Conservation (phyloP, 225 moss, liverwort and hornwort species). For the Anthoceros angustus region DNA sequence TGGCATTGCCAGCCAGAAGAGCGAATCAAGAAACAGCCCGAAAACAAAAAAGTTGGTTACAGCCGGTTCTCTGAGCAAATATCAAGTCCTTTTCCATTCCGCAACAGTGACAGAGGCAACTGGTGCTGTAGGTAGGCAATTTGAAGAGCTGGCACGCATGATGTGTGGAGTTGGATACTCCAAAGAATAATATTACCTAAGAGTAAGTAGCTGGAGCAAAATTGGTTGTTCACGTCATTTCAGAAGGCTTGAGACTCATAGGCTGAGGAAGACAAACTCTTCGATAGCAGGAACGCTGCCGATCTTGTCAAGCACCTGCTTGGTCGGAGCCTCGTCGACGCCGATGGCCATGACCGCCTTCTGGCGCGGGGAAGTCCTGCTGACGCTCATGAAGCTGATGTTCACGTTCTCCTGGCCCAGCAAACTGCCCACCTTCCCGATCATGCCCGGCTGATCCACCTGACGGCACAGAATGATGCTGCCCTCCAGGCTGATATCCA, state of each 20-base stretch:
- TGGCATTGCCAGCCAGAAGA: too few species aligned
- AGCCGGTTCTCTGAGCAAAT: too few species aligned
- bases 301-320: slow-evolving; percentile 40
- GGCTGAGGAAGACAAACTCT: slow-evolving; percentile 71
- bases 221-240: neutral
- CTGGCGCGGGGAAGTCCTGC: slow-evolving; percentile 56
- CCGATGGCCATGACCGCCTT: slow-evolving; percentile 82
- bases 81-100: too few species aligned
- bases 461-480: slow-evolving; percentile 82
- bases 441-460: slow-evolving; percentile 92
- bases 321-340: slow-evolving; percentile 56
- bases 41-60: too few species aligned
- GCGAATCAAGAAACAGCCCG: too few species aligned
- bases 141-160: too few species aligned
- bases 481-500: slow-evolving; percentile 80
- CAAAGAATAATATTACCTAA: neutral
- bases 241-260: slow-evolving; percentile 13
- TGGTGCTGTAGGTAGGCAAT: too few species aligned
- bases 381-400: slow-evolving; percentile 95
- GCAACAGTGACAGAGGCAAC: too few species aligned
- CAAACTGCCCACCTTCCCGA: slow-evolving; percentile 62
- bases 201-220: neutral
- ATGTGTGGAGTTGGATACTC: too few species aligned
- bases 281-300: slow-evolving; percentile 49
- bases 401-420: slow-evolving; percentile 64